phyloP scores from a whole-genome alignment of 2,329 filamentous ascomycete species.

The Colletotrichum phormii region DNA sequence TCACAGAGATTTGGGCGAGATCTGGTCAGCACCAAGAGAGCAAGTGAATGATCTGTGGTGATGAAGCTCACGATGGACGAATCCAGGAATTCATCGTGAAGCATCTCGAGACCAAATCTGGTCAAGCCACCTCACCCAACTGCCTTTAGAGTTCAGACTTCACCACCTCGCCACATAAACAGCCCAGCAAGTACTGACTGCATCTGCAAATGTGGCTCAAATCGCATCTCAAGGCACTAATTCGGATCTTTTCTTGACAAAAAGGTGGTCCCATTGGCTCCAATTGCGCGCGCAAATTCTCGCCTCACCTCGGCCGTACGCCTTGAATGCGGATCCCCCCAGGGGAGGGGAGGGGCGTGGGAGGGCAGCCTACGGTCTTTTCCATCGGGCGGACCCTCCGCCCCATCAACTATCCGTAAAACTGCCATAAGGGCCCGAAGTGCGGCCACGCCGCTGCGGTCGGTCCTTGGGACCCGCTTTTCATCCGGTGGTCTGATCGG shows the following conservation, averaged over 20 bases:
- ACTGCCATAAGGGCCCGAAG: slow-evolving; percentile 27
- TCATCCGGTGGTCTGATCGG: slow-evolving; percentile 31
- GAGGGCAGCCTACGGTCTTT: no score
- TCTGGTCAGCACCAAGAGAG: no score
- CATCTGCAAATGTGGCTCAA: no score
- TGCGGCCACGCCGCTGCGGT: slow-evolving; percentile 28
- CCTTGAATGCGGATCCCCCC: slow-evolving; percentile 6
- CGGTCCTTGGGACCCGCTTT: slow-evolving; percentile 5
- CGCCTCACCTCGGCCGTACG: slow-evolving; percentile 15
- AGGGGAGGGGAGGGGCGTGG: no score
- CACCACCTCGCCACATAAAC: not conserved
- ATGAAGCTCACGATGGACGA: slow-evolving; percentile 8
- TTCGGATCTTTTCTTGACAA: not conserved
- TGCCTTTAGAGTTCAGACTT: not conserved
- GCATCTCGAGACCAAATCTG: not conserved
- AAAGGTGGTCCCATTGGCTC: not conserved
- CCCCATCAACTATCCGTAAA: no score
- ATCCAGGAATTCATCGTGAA: not conserved
- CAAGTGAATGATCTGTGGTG: not conserved
- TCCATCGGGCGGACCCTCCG: not conserved
- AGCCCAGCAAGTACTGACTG: no score
- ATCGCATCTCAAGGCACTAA: not conserved
- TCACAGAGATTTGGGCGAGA: not conserved
- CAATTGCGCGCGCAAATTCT: slow-evolving; percentile 25
- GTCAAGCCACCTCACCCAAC: not conserved